Conservation (phyloP, 352 stramenopile genomes). For the Phytopythium ostracodes region DNA sequence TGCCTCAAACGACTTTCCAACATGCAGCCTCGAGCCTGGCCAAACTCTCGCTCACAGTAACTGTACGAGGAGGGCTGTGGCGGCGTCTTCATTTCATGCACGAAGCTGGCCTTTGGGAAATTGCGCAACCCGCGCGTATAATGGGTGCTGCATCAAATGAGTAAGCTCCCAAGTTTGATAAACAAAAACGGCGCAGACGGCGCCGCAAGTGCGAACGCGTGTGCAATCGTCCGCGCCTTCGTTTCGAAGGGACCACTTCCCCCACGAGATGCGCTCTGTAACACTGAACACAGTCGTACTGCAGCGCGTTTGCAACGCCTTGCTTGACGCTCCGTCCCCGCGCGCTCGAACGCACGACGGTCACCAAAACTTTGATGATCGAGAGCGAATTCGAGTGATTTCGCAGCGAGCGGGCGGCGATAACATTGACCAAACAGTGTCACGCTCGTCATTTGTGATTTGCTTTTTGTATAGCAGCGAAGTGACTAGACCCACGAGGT, state of each 20-base stretch:
- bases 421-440: not conserved
- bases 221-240: not conserved
- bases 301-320: not conserved
- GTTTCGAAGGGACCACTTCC: not conserved
- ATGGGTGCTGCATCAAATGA: not conserved
- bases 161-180: not conserved
- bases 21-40: too few relatives aligned
- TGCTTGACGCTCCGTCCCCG: too few relatives aligned
- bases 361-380: conserved; percentile 9
- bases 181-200: not conserved
- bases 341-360: not conserved
- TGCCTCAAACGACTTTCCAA: not conserved
- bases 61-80: too few relatives aligned
- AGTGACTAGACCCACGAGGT: too few relatives aligned
- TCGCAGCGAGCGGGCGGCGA: not conserved
- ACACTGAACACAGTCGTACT: not conserved
- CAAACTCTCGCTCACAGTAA: too few relatives aligned
- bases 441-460: not conserved
- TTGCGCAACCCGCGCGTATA: not conserved
- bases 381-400: not conserved
- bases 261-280: not conserved
- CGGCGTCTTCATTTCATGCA: too few relatives aligned
- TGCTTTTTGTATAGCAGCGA: not conserved
- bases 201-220: not conserved
- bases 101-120: not conserved